Base-by-base conservation (phyloP, 192 early-diverging fungal genomes). In the Backusella morwellensis region DNA sequence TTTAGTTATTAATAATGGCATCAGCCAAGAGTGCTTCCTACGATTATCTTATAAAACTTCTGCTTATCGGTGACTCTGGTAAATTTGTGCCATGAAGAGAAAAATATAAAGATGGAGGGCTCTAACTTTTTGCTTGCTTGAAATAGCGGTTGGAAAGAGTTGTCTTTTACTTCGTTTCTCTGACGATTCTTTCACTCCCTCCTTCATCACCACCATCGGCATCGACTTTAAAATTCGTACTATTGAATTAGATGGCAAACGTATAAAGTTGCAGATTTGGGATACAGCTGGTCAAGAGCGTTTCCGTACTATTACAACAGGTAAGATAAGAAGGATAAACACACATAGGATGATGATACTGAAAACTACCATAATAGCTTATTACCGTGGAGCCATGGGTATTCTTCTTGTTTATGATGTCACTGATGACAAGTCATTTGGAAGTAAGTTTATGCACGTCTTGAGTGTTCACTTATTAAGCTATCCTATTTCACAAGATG, bases 161-260 rank as follows among this genome's bases (percentile, higher is more conserved):
- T 98, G 98, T 82, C 86, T 99, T 40, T 89, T 99, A 29, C 90
- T 99, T 41, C 95, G 98, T 66, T 99, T 99, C 85, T 96, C 95
- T 74, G 97, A 99, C 86, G 97, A 99, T 87, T 96, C 96, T 66
- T 99, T 99, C 82, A 98, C 98, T 42, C 98, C 98, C 34, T 97
- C 96, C 42, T 99, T 98, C 86, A 99, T 99, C 83, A 98, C 98
- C 56, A 99, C 98, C 67, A 98, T 99, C 78, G 98, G 98, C 50
- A 98, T 99, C 77, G 98, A 99, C 88, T 99, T 99, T 85, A 98
- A 98, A 88, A 98, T 99, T 83, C 91, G 97, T 75, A 98, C 96
- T 35, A 97, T 99, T 70, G 98, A 99, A 79, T 88, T 99, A 38
- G 98, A 98, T 81, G 98, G 97, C 73, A 98, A 98, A 87, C 92